Percentiles rank a stretch among this genome's conserved stretches.
These are phyloP conservation scores for Podila horticola DNA, from an alignment of 192 early-diverging fungal species.

Conservation along the genomic window DNA sequence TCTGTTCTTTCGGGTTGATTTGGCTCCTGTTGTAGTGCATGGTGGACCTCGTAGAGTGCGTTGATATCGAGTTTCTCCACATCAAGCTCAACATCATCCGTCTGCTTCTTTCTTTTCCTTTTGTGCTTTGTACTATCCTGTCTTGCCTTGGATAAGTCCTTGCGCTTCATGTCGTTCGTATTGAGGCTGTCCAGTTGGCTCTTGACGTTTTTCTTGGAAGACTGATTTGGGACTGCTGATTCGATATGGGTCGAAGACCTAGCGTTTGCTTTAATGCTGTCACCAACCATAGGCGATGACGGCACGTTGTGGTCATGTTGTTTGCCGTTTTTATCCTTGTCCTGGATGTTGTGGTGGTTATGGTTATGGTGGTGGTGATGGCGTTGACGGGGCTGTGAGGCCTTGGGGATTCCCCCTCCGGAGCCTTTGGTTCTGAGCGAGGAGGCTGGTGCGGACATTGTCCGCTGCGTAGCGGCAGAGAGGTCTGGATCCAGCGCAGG, in stretches of 20 bases:
- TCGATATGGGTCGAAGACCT: not conserved
- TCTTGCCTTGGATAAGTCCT: constrained; percentile 7
- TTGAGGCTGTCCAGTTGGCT: not conserved
- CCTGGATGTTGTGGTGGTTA: not conserved
- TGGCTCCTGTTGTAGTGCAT: not conserved
- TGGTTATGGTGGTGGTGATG: not conserved
- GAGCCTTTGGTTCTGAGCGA: not conserved
- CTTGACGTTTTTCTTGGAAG: not conserved
- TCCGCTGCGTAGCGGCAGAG: not conserved
- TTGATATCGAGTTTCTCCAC: constrained; percentile 22
- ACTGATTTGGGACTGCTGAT: not conserved
- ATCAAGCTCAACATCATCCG: constrained; percentile 8
- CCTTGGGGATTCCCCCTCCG: too few relatives aligned
- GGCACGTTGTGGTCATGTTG: not conserved
- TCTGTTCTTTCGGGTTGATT: not conserved
- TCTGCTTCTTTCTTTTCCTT: constrained; percentile 6
- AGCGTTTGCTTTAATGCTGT: not conserved
- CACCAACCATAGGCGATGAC: not conserved
- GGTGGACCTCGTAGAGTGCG: not conserved
- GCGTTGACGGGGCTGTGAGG: not conserved
- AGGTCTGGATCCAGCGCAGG: not conserved
- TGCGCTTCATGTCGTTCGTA: not conserved
- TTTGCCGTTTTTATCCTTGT: not conserved
- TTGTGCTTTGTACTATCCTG: not conserved
- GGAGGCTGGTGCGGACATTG: not conserved